Evolutionary conservation across 2,329 filamentous ascomycete genomes (phyloP).

Genomic region (Lojkania enalia): DNA sequence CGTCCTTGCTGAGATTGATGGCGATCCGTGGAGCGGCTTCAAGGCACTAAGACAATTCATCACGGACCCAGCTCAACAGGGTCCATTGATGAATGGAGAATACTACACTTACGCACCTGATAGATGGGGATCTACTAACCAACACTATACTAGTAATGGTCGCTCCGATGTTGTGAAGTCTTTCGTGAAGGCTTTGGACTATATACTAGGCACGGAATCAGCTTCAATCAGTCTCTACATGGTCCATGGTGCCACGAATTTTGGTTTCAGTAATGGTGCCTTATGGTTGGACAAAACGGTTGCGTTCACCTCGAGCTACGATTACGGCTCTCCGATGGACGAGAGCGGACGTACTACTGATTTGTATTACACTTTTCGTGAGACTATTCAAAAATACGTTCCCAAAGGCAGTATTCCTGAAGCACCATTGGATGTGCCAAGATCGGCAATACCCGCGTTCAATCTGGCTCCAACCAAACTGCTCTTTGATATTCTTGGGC

Average conservation of each 20-base stretch:
- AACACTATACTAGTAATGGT: conserved; percentile 40
- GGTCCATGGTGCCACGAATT: conserved; percentile 59
- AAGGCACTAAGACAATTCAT: conserved; percentile 49
- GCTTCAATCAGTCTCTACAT: conserved; percentile 56
- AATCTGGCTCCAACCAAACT: conserved; percentile 41
- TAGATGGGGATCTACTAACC: conserved; percentile 48
- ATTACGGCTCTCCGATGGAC: conserved; percentile 56
- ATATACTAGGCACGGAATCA: conserved; percentile 25
- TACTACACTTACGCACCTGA: conserved; percentile 54
- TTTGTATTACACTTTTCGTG: conserved; percentile 48
- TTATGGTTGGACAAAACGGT: conserved; percentile 43
- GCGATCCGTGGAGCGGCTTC: conserved; percentile 48
- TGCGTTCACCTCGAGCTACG: conserved; percentile 52
- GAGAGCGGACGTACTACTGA: conserved; percentile 54
- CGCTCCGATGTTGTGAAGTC: conserved; percentile 18
- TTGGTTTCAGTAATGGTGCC: conserved; percentile 53
- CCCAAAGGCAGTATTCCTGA: conserved; percentile 44
- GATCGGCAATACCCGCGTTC: conserved; percentile 43
- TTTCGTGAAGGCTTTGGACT: conserved; percentile 27
- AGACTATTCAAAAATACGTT: conserved; percentile 46
- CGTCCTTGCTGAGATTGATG: conserved; percentile 54
- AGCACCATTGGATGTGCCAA: conserved; percentile 39
- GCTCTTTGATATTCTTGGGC: conserved; percentile 45
- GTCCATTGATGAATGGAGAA: conserved; percentile 54
- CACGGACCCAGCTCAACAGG: conserved; percentile 48